Evolutionary conservation across 495 filamentous ascomycete genomes (phyloP).

Genomic region (Penicillium ochrochloron): DNA sequence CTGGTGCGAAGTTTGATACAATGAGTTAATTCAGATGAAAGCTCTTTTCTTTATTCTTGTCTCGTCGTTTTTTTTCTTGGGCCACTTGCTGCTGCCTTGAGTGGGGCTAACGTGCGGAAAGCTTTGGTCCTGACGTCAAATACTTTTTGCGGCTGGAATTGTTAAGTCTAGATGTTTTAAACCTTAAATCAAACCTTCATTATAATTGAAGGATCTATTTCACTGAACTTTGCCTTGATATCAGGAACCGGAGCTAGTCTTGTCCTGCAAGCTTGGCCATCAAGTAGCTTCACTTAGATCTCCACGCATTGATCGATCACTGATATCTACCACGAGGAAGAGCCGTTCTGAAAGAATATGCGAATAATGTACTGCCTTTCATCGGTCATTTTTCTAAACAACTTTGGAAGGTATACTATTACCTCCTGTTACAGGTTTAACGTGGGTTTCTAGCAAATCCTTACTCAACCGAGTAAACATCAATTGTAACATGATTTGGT

Average conservation of each 20-base stretch:
- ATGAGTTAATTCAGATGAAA: neutral
- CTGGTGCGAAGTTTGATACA: neutral
- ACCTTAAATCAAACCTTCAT: neutral
- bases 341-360: too few relatives aligned
- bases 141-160: slow-evolving; percentile 3
- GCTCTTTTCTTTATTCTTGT: neutral
- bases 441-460: neutral
- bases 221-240: neutral
- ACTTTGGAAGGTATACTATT: neutral
- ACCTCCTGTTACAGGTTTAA: neutral
- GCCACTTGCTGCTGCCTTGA: slow-evolving; percentile 12
- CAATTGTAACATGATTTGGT: slow-evolving; percentile 19
- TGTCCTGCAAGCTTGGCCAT: too few relatives aligned
- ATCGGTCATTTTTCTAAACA: too few relatives aligned
- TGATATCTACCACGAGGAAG: too few relatives aligned
- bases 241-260: too few relatives aligned
- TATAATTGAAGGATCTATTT: neutral
- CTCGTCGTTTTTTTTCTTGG: neutral
- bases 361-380: too few relatives aligned
- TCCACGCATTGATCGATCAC: too few relatives aligned
- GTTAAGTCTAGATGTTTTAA: neutral
- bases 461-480: slow-evolving; percentile 16
- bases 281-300: too few relatives aligned
- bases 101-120: neutral
- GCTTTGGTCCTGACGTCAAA: slow-evolving; percentile 19